A percentile compares a stretch with the other conserved stretches of the same genome.
phyloP scores from a whole-genome alignment of 73 alveolate species.

The Durusdinium trenchii region DNA sequence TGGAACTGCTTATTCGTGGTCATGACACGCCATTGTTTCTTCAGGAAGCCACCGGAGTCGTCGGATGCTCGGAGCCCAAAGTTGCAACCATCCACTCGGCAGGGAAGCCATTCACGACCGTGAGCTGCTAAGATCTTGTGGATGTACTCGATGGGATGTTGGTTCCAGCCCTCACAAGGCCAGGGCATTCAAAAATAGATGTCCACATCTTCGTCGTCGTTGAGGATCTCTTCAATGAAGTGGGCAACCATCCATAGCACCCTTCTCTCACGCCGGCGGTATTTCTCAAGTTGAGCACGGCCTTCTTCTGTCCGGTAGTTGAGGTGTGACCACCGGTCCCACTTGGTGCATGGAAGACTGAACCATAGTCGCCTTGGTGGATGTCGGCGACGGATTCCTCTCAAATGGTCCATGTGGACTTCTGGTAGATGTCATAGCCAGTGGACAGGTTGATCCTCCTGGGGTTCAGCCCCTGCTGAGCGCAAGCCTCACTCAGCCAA shows the following conservation, averaged over 20 bases:
- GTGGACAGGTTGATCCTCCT: not conserved
- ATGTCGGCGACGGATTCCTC: not conserved
- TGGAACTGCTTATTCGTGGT: too few relatives aligned
- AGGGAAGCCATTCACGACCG: not conserved
- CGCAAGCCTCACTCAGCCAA: not conserved
- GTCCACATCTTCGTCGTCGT: not conserved
- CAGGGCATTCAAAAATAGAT: not conserved
- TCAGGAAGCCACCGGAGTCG: not conserved
- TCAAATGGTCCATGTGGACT: not conserved
- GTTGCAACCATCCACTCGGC: slow-evolving; percentile 41
- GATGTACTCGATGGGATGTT: not conserved
- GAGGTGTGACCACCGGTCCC: slow-evolving; percentile 33
- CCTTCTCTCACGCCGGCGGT: not conserved
- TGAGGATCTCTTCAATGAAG: not conserved
- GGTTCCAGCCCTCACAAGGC: slow-evolving; percentile 2
- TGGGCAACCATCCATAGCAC: not conserved
- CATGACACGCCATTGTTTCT: not conserved
- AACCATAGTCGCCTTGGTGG: not conserved
- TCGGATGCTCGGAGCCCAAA: not conserved
- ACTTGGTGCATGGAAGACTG: not conserved
- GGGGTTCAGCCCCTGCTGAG: not conserved
- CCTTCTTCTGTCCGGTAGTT: not conserved
- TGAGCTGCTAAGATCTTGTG: not conserved
- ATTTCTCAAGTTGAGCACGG: not conserved
- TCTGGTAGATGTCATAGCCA: not conserved